These are phyloP conservation scores for Hebeloma cylindrosporum DNA, from an alignment of 768 basidiomycete genomes.

Conservation along the genomic window DNA sequence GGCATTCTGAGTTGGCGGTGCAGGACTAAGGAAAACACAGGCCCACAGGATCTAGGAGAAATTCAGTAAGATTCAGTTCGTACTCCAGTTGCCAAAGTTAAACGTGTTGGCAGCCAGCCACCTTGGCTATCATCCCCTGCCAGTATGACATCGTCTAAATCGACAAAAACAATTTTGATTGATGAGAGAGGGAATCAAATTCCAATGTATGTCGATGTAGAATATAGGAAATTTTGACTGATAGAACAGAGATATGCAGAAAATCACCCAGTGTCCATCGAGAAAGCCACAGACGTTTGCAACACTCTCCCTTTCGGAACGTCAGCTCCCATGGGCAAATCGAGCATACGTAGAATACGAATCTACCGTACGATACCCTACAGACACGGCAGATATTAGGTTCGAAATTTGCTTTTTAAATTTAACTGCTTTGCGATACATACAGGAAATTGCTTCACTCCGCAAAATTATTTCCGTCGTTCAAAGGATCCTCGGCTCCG, in stretches of 20 bases:
- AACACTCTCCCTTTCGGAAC: constrained; percentile 9
- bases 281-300: constrained; percentile 9
- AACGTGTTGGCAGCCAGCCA: constrained; percentile 14
- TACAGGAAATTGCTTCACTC: not conserved
- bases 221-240: not conserved
- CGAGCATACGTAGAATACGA: constrained; percentile 7
- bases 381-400: no score
- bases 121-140: constrained; percentile 21
- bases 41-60: constrained; percentile 7
- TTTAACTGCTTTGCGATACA: not conserved
- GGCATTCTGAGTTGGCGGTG: no score
- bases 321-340: constrained; percentile 16
- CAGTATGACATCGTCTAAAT: constrained; percentile 27
- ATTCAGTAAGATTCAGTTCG: no score
- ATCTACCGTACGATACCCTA: constrained; percentile 3
- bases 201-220: constrained; percentile 28
- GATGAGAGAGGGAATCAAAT: constrained; percentile 35
- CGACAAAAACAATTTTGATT: constrained; percentile 33
- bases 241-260: constrained; percentile 2
- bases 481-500: constrained; percentile 6
- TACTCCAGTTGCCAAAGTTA: no score
- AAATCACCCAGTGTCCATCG: constrained; percentile 15
- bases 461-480: constrained; percentile 19
- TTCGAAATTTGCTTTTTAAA: not conserved
- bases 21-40: no score